Evolutionary conservation across 2,329 filamentous ascomycete genomes (phyloP).

Genomic region (Bipolaris victoriae): DNA sequence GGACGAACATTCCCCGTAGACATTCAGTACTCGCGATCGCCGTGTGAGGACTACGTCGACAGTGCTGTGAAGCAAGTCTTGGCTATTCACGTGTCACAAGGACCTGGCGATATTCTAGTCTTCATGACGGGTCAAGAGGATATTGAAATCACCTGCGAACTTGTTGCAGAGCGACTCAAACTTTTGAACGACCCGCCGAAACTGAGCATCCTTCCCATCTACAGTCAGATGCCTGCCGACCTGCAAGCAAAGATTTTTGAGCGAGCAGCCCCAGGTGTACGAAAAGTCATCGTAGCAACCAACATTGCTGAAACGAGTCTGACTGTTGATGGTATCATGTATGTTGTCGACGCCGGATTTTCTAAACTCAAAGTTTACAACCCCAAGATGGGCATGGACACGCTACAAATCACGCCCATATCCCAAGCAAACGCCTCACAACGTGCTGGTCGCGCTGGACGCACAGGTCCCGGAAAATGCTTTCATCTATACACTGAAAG

Average conservation of each 20-base stretch:
- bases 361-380: conserved; percentile 99
- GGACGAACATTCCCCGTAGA: conserved; percentile 97
- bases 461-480: conserved; percentile 93
- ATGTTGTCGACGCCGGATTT: conserved; percentile 94
- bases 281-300: conserved; percentile 97
- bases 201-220: conserved; percentile 93
- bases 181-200: conserved; percentile 93
- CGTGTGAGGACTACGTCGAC: conserved; percentile 97
- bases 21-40: conserved; percentile 91
- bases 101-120: conserved; percentile 88
- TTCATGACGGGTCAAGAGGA: conserved; percentile 99
- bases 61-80: conserved; percentile 95
- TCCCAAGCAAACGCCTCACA: conserved; percentile 96
- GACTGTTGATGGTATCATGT: conserved; percentile 99
- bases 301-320: conserved; percentile 98
- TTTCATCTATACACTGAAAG: conserved; percentile 94
- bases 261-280: conserved; percentile 82
- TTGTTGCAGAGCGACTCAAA: conserved; percentile 84
- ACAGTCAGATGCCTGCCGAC: conserved; percentile 99
- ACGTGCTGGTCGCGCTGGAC: conserved; percentile 87
- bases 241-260: conserved; percentile 98
- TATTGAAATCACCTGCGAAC: conserved; percentile 94
- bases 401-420: conserved; percentile 94
- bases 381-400: conserved; percentile 99
- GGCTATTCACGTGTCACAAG: conserved; percentile 94